phyloP scores from a whole-genome alignment of 139 green algal genomes.

The Deuterostichococcus epilithicus region DNA sequence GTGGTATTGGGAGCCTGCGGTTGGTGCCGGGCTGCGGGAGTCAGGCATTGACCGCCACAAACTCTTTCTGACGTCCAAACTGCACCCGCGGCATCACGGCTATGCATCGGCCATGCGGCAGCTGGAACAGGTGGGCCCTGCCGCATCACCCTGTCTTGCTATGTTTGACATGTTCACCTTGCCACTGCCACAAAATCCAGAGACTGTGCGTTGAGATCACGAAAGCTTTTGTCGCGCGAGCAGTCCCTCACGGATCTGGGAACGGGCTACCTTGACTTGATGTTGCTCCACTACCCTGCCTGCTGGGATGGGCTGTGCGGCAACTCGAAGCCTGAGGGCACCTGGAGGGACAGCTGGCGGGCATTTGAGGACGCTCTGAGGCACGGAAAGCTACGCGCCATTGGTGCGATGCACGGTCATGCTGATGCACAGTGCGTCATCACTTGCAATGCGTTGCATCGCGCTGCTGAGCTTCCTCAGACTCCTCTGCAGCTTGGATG shows the following conservation, averaged over 20 bases:
- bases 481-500: too few species aligned
- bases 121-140: slow-evolving; percentile 11
- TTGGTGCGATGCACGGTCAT: slow-evolving; percentile 37
- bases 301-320: slow-evolving; percentile 63
- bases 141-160: background rate
- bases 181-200: slow-evolving; percentile 6
- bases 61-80: slow-evolving; percentile 81
- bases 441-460: too few species aligned
- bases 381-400: slow-evolving; percentile 37
- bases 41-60: slow-evolving; percentile 34
- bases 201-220: background rate
- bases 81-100: slow-evolving; percentile 72
- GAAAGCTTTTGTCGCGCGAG: background rate
- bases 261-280: slow-evolving; percentile 68
- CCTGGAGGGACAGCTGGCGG: slow-evolving; percentile 65
- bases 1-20: slow-evolving; percentile 79
- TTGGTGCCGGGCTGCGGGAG: slow-evolving; percentile 49
- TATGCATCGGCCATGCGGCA: slow-evolving; percentile 36
- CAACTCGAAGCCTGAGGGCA: slow-evolving; percentile 18
- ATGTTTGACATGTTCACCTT: background rate
- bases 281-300: slow-evolving; percentile 82
- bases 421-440: too few species aligned
- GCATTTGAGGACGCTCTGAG: slow-evolving; percentile 55
- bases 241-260: slow-evolving; percentile 48
- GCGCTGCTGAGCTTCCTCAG: too few species aligned